phyloP scores from a whole-genome alignment of 768 basidiomycete species.

The Chlorophyllum brunneum region DNA sequence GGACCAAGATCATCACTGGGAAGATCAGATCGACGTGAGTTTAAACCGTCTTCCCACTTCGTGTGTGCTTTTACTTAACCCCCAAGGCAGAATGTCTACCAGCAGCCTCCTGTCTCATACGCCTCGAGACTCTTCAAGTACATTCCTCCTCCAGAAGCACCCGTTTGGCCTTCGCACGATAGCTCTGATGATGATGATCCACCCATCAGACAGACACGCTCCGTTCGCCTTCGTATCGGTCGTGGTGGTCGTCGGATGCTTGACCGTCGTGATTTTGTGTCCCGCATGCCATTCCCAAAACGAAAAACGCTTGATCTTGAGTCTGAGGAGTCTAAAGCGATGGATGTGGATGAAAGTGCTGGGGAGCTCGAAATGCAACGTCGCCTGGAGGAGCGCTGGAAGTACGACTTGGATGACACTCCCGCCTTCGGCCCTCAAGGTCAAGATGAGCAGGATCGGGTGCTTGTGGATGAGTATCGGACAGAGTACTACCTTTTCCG shows the following conservation, averaged over 20 bases:
- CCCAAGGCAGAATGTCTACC: conserved; percentile 58
- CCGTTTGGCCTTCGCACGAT: conserved; percentile 24
- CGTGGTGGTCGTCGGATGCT: conserved; percentile 78
- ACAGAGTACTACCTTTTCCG: conserved; percentile 34
- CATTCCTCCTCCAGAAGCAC: conserved; percentile 38
- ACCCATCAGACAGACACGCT: conserved; percentile 29
- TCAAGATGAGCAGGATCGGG: conserved; percentile 63
- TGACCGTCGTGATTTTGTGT: conserved; percentile 55
- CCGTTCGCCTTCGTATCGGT: conserved; percentile 73
- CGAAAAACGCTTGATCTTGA: conserved; percentile 19
- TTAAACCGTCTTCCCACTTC: not conserved
- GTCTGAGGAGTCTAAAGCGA: conserved; percentile 23
- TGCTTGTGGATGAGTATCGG: conserved; percentile 70
- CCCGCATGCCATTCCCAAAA: conserved; percentile 21
- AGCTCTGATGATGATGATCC: conserved; percentile 25
- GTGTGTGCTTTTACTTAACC: conserved; percentile 3
- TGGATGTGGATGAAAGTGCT: conserved; percentile 29
- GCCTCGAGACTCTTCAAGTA: conserved; percentile 67
- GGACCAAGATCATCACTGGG: conserved; percentile 79
- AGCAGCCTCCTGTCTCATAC: conserved; percentile 54
- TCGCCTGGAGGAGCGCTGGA: conserved; percentile 58
- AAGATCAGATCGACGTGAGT: conserved; percentile 80
- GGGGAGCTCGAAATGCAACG: conserved; percentile 34
- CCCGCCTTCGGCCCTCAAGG: conserved; percentile 54
- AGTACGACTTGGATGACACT: conserved; percentile 62